phyloP scores from a whole-genome alignment of 148 eudicot genomes.

The Amaranthus palmeri region DNA sequence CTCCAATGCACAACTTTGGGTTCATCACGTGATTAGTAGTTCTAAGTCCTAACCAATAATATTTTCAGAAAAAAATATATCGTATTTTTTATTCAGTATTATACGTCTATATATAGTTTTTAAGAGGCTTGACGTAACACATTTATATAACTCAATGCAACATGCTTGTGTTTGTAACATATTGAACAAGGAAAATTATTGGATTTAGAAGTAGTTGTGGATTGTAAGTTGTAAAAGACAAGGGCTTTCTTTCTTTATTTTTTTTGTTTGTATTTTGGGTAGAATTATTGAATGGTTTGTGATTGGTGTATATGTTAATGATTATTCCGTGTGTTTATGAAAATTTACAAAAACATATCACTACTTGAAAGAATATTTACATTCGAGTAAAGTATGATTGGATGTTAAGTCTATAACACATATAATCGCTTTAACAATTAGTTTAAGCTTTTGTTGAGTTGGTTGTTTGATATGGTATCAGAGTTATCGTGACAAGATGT shows the following conservation, averaged over 20 bases:
- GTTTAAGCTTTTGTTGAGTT: too few relatives aligned
- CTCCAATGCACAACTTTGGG: conserved; percentile 31
- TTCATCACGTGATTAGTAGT: background rate
- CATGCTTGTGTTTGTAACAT: background rate
- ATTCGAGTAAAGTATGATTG: too few relatives aligned
- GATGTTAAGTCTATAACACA: too few relatives aligned
- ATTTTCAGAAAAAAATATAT: background rate
- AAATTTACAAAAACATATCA: background rate
- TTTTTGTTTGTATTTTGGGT: background rate
- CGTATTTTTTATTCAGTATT: background rate
- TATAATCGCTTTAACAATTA: too few relatives aligned
- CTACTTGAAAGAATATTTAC: too few relatives aligned
- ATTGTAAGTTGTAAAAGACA: conserved; percentile 8
- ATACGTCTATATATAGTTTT: background rate
- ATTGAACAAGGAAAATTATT: background rate
- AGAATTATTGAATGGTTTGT: too few relatives aligned
- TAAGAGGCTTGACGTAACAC: background rate
- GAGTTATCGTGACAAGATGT: too few relatives aligned
- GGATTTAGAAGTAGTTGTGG: background rate
- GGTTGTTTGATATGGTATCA: too few relatives aligned
- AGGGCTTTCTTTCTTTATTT: background rate
- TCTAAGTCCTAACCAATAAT: background rate
- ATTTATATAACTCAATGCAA: background rate
- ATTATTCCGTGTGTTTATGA: background rate
- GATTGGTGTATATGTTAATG: too few relatives aligned